Conservation (phyloP, 176 grass and related monocot genomes). For the Bolboschoenus planiculmis region DNA sequence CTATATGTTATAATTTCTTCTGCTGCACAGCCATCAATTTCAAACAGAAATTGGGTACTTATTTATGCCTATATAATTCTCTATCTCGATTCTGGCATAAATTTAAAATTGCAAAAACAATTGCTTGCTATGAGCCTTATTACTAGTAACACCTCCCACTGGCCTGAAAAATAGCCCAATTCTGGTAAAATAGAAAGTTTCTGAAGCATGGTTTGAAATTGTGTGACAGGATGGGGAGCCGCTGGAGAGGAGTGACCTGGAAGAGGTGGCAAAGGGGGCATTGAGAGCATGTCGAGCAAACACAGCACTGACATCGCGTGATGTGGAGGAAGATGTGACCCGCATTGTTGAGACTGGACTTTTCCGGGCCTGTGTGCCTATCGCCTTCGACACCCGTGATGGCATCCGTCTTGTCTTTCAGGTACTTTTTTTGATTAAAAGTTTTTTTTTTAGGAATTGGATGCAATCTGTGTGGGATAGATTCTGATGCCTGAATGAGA, state of each 20-base stretch:
- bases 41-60: background rate
- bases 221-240: conserved; percentile 56
- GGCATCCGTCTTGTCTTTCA: conserved; percentile 85
- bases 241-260: conserved; percentile 67
- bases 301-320: conserved; percentile 73
- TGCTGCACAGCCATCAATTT: background rate
- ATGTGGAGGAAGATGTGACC: conserved; percentile 93
- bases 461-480: background rate
- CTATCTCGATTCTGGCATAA: background rate
- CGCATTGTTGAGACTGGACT: conserved; percentile 77
- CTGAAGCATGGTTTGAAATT: background rate
- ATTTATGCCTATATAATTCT: background rate
- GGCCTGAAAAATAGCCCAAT: background rate
- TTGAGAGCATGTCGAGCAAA: conserved; percentile 77
- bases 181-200: background rate
- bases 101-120: background rate
- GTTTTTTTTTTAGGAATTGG: conserved; percentile 9
- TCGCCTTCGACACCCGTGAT: conserved; percentile 84
- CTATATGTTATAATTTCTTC: background rate
- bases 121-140: background rate
- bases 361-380: conserved; percentile 77
- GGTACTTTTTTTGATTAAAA: conserved; percentile 25
- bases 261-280: conserved; percentile 46
- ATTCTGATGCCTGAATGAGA: background rate
- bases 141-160: background rate